Evolutionary conservation across 805 yeast species (phyloP).

Genomic region (Candida taoyuanica): DNA sequence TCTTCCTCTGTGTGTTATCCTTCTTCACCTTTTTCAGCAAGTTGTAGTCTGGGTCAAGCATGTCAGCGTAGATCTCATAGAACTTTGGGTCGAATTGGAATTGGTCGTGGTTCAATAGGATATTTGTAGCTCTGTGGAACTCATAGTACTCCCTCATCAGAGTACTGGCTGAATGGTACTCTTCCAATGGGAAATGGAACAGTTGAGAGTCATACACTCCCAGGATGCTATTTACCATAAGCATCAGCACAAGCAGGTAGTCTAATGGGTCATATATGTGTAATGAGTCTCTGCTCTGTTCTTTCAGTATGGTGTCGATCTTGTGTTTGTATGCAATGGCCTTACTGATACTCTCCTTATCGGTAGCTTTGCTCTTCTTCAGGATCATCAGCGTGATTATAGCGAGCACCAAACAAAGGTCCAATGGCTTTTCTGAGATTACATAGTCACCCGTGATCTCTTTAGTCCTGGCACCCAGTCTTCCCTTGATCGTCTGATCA

Average conservation of each 20-base stretch:
- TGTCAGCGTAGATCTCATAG: conserved; percentile 19
- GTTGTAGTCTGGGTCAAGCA: conserved; percentile 20
- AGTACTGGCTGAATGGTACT: conserved; percentile 3
- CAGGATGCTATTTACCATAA: conserved; percentile 19
- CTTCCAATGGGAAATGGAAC: conserved; percentile 9
- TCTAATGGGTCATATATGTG: conserved; percentile 5
- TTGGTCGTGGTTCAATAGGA: conserved; percentile 14
- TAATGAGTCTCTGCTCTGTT: conserved; percentile 3
- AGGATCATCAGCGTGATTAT: conserved; percentile 6
- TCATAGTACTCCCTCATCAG: conserved; percentile 13
- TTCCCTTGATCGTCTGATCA: not conserved
- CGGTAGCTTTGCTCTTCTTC: not conserved
- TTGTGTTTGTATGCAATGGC: conserved; percentile 8
- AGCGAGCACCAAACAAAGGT: conserved; percentile 7
- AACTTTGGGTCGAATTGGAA: conserved; percentile 13
- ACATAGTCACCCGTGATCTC: conserved; percentile 10
- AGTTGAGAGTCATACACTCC: conserved; percentile 14
- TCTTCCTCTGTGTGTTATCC: not conserved
- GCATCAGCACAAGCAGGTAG: conserved; percentile 9
- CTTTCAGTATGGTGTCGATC: not conserved
- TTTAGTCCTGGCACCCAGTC: conserved; percentile 3
- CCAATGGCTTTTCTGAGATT: conserved; percentile 5
- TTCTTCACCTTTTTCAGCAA: conserved; percentile 11
- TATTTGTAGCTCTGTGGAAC: conserved; percentile 14
- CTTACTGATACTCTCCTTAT: conserved; percentile 2